A percentile compares a stretch with the other conserved stretches of the same genome.
phyloP scores from a whole-genome alignment of 2,329 filamentous ascomycete species.

The Ophiostoma sp. region DNA sequence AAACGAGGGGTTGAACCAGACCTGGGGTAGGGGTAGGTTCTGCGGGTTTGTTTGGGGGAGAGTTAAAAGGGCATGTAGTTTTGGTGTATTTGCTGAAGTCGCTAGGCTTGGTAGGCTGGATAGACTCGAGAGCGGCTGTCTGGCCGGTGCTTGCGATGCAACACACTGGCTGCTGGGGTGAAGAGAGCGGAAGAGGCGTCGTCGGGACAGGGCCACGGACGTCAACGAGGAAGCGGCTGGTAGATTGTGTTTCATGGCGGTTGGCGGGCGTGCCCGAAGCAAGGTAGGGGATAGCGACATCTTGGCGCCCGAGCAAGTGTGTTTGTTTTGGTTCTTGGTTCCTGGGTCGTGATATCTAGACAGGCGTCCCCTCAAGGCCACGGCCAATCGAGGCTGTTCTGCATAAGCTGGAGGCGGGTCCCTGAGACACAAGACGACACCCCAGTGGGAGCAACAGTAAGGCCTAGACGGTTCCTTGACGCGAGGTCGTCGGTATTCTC shows the following conservation, averaged over 20 bases:
- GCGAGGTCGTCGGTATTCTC: neutral
- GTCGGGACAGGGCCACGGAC: neutral
- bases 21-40: conserved; percentile 37
- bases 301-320: neutral
- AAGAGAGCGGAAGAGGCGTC: conserved; percentile 29
- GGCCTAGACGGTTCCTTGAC: neutral
- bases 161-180: conserved; percentile 18
- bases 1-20: conserved; percentile 43
- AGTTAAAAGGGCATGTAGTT: conserved; percentile 22
- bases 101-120: neutral
- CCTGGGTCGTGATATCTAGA: neutral
- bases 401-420: neutral
- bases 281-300: neutral
- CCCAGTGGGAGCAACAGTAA: neutral
- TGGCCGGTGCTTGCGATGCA: conserved; percentile 9
- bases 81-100: neutral
- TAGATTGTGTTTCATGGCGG: neutral
- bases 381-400: neutral
- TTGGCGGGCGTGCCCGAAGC: neutral
- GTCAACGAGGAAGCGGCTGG: neutral
- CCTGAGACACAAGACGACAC: neutral
- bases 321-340: neutral
- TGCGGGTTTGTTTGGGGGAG: conserved; percentile 22
- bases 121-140: neutral
- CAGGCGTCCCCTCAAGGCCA: neutral